Percentiles rank a stretch among this genome's conserved stretches.
phyloP scores from a whole-genome alignment of 148 eudicot genomes.

The Spergularia bocconei region DNA sequence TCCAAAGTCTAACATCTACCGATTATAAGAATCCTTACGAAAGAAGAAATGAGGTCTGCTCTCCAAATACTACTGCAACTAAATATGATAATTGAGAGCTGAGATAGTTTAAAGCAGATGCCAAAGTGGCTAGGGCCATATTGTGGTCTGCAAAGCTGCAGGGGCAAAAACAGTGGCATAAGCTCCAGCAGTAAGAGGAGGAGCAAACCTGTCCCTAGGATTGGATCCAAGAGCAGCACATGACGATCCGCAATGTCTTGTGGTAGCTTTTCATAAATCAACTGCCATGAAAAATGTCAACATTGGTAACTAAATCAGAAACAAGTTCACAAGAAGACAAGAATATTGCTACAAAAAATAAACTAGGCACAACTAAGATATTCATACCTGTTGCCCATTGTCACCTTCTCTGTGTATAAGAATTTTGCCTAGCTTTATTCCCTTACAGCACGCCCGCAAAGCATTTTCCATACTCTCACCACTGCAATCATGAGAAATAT shows the following conservation, averaged over 20 bases:
- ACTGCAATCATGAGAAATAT: constrained; percentile 31
- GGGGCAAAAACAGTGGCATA: not conserved
- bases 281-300: constrained; percentile 38
- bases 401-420: constrained; percentile 98
- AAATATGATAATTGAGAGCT: not conserved
- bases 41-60: constrained; percentile 4
- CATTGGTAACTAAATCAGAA: not conserved
- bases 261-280: constrained; percentile 92
- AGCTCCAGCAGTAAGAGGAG: not conserved
- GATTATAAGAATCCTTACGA: not conserved
- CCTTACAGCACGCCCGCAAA: constrained; percentile 94
- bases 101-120: too few species aligned
- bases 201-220: constrained; percentile 83
- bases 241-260: constrained; percentile 83
- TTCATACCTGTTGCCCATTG: constrained; percentile 79
- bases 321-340: not conserved
- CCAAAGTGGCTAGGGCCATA: not conserved
- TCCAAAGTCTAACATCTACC: not conserved
- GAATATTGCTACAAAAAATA: not conserved
- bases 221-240: constrained; percentile 91
- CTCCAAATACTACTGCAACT: not conserved
- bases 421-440: constrained; percentile 92
- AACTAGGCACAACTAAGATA: not conserved
- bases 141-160: not conserved
- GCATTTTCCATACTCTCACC: constrained; percentile 99